Base-by-base conservation (phyloP, 768 basidiomycete species). In the Pisolithus tinctorius region DNA sequence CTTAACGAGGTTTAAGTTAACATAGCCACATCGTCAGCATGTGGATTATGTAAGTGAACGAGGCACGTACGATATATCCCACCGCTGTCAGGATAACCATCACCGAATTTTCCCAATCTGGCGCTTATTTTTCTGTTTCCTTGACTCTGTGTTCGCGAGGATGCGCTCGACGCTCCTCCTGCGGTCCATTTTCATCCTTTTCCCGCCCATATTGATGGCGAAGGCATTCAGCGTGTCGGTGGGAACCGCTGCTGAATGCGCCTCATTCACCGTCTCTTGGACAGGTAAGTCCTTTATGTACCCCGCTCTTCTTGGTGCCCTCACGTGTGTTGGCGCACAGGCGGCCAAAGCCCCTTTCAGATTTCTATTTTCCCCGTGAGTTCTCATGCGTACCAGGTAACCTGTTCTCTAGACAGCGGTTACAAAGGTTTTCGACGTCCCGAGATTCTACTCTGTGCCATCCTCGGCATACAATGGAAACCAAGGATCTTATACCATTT, bases 201-300 rank as follows among this genome's bases (percentile, higher is more conserved):
- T 62, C 52, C 46, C 47, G 40, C 68, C 47, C 39, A 45, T 58
- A 55, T 51, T 57, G 8, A 23, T 45, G 27, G 69, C 51, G 9
- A 48, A 44, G 14, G 59, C 69, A 25, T 74, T 74, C 60, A 77
- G 74, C 23, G 84, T 86, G 29, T 56, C 71, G 62, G 70, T 54
- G 75, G 81, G 60, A 66, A 69, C 27, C 53, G 76, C 82, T 5
- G 74, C 81, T 0, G 68, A 82, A 62, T 90, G 88, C 61, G 86
- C 80, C 55, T 63, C 76, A 61, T 65, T 88, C n/a, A 60, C 65
- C 41, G 58, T 90, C 47, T 71, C 75, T 30, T 88, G 20, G 20
- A 20, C 20, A 20, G 20, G 20, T 20, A 20, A 20, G 20, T 20
- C 20, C 20, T 20, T 20, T 20, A 20, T 20, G 20, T 20, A 20